Evolutionary conservation across 306 rosid species (phyloP).

Genomic region (Benincasa hispida): DNA sequence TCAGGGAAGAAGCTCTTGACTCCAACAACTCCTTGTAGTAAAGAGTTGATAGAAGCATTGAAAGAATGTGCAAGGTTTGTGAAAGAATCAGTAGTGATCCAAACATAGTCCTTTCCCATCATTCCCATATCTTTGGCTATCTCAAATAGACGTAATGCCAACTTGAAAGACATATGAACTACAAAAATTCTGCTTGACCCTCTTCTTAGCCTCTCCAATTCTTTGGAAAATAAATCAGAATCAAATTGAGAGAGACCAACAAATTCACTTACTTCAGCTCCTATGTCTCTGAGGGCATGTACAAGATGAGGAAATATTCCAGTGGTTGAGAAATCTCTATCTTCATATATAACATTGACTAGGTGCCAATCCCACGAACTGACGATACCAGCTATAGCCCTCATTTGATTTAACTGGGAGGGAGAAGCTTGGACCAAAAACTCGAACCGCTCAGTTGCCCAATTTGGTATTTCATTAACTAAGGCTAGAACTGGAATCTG

Average conservation of each 20-base stretch:
- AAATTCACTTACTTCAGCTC: conserved; percentile 11
- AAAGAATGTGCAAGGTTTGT: conserved; percentile 36
- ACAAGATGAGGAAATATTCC: conserved; percentile 23
- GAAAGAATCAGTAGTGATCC: conserved; percentile 38
- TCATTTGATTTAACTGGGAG: conserved; percentile 19
- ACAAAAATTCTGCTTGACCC: conserved; percentile 26
- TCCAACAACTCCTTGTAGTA: conserved; percentile 41
- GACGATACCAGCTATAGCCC: conserved; percentile 31
- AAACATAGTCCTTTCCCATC: conserved; percentile 34
- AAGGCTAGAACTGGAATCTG: conserved; percentile 24
- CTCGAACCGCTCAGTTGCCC: conserved; percentile 28
- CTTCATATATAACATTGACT: conserved; percentile 31
- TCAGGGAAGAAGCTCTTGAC: conserved; percentile 21
- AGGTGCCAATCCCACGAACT: conserved; percentile 28
- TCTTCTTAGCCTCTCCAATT: conserved; percentile 27
- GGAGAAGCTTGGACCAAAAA: conserved; percentile 27
- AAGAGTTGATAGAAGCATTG: conserved; percentile 22
- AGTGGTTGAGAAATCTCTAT: conserved; percentile 19
- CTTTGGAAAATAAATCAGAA: conserved; percentile 21
- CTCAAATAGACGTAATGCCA: conserved; percentile 22
- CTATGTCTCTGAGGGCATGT: conserved; percentile 12
- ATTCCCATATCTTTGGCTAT: conserved; percentile 27
- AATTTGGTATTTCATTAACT: conserved; percentile 25
- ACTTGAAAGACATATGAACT: conserved; percentile 20
- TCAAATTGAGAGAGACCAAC: conserved; percentile 20